Evolutionary conservation across 139 green algal genomes (phyloP), one percentile per base, ranked within the genome.

Genomic region (Pleodorina starrii): DNA sequence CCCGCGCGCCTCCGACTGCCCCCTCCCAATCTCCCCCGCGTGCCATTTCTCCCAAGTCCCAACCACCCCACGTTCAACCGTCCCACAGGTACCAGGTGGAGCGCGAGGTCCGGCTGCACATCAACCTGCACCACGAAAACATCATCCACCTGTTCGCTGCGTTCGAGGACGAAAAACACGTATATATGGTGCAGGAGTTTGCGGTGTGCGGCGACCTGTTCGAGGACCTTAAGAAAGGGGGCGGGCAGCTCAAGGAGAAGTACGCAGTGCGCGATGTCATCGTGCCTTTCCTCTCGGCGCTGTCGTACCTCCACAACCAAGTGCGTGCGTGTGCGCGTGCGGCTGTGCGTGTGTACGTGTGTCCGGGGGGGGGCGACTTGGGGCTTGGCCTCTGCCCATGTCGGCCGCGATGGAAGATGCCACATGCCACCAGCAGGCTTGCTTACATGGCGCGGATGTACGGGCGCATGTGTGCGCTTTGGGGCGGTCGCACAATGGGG

Each of bases 141-240:
- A 95, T 96, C 77, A 94, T 96, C 60, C 84, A 86, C 75, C 84
- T 96, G 29, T 97, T 94, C 43, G 95, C 92, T 0, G 96, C 96
- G 0, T 98, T 97, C 91, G 95, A 97, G 85, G 96, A 98, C 76
- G 92, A 91, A 14, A 91, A 96, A 27, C 91, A 96, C 40, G 95
- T 97, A 2, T 98, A 98, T 93, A 90, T 99, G 90, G 95, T 96
- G 16, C 87, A 94, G 71, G 92, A 94, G 78, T 94, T 93, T 88
- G 92, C 85, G 69, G 71, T 90, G 78, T 93, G 96, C 5, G 96
- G 96, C 0, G 96, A 98, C 90, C 87, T 98, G 71, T 97, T 97
- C 93, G 92, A 96, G 82, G 94, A 96, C 66, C 86, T 98, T 25
- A 94, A 95, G 59, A 89, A 90, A 32, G 44, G 77, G 19, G 95